Percentiles rank a stretch among this genome's conserved stretches.
phyloP scores from a whole-genome alignment of 2,329 filamentous ascomycete species.

The Diplodia sapinea region DNA sequence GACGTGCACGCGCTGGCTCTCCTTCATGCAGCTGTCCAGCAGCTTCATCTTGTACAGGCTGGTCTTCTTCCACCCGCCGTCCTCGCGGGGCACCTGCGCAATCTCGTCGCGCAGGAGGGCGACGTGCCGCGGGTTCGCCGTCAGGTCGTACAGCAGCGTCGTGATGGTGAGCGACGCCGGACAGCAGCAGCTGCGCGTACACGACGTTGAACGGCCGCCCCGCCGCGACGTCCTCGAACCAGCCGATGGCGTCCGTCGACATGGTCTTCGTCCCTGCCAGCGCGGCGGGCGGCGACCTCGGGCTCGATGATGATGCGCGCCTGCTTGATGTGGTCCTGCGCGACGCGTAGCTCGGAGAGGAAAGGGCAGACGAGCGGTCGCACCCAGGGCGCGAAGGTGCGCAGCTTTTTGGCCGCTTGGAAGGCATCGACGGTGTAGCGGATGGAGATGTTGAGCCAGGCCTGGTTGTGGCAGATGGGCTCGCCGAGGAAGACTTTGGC shows the following conservation, averaged over 20 bases:
- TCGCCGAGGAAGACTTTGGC: slow-evolving; percentile 48
- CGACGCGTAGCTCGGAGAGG: slow-evolving; percentile 39
- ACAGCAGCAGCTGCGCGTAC: slow-evolving; percentile 32
- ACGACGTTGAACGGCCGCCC: slow-evolving; percentile 33
- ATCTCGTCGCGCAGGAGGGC: slow-evolving; percentile 39
- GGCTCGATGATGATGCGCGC: slow-evolving; percentile 46
- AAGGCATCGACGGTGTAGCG: slow-evolving; percentile 45
- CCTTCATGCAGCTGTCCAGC: slow-evolving; percentile 45
- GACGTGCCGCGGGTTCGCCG: slow-evolving; percentile 37
- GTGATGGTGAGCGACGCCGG: slow-evolving; percentile 36
- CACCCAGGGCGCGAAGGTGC: slow-evolving; percentile 44
- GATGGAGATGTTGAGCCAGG: slow-evolving; percentile 47
- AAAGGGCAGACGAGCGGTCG: slow-evolving; percentile 46
- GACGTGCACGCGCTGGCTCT: slow-evolving; percentile 38
- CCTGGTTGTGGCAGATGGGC: slow-evolving; percentile 45
- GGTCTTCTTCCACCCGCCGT: slow-evolving; percentile 40
- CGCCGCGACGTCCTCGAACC: slow-evolving; percentile 36
- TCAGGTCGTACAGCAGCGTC: slow-evolving; percentile 37
- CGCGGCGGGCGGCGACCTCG: slow-evolving; percentile 42
- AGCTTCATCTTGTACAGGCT: slow-evolving; percentile 41
- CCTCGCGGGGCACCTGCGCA: slow-evolving; percentile 36
- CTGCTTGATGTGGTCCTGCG: slow-evolving; percentile 41
- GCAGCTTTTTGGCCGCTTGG: slow-evolving; percentile 44
- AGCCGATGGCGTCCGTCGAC: slow-evolving; percentile 38
- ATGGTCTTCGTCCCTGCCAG: slow-evolving; percentile 33